Base-by-base conservation (phyloP, 1,284 basidiomycete species). In the Pseudozyma tsukubaensis region DNA sequence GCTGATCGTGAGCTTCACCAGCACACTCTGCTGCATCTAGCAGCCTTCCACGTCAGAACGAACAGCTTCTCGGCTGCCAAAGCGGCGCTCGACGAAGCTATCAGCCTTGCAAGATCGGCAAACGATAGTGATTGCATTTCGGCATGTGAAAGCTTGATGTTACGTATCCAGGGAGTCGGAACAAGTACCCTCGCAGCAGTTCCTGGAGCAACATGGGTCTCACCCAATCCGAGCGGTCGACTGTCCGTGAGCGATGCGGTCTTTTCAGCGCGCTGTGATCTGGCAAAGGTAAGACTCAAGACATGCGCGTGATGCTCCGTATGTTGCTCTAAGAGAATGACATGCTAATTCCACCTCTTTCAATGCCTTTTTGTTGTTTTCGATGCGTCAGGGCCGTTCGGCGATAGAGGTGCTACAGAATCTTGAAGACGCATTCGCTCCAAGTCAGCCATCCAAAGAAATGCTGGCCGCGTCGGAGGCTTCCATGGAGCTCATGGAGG, bases 1-100 rank as follows among this genome's bases (percentile, higher is more conserved):
- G 59, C 72, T n/a, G 72, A 74, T 40, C 63, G 72, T n/a, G 72
- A 75, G 44, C 64, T 75, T 12, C 72, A 75, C 47, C 72, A 75
- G 44, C 68, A 75, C 50, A 75, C 72, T 4, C 45, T 75, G 21
- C 36, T 75, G 29, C 67, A 75, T 42, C 58, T 75, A 0, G 64
- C 72, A 2, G 49, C 72, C 12, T 75, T 75, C 35, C 72, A 75
- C 29, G 50, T 71, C 21, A 59, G 48, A 35, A 63, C 58, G 16
- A 56, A 67, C 36, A 67, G 72, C 45, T 63, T 64, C 18, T 50
- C 50, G 12, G 72, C 72, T 13, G 72, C 72, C 10, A 64, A 49
- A 51, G 66, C 71, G 11, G 71, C 67, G 13, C 55, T 75, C 9
- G 58, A 72, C 12, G 72, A 75, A 37, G 72, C 72, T 16, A 65